Percentiles rank a stretch among this genome's conserved stretches.
These are phyloP conservation scores for Quercus glauca DNA, from an alignment of 306 rosid species.

Conservation along the genomic window DNA sequence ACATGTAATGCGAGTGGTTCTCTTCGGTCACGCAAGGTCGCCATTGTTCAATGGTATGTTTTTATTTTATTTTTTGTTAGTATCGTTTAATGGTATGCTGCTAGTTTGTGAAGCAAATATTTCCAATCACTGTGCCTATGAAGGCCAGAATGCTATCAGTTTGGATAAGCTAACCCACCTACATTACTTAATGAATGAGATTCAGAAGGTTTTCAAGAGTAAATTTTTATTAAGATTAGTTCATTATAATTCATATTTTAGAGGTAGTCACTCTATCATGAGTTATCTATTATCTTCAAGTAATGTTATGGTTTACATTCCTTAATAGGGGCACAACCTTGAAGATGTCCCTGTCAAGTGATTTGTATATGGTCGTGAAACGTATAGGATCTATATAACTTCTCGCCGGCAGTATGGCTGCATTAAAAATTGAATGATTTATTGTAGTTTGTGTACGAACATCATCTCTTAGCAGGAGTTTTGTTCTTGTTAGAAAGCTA, in stretches of 20 bases:
- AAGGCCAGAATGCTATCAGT: not conserved
- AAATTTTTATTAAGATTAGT: not conserved
- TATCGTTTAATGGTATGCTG: not conserved
- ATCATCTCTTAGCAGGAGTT: not conserved
- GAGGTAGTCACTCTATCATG: not conserved
- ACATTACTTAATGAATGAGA: not conserved
- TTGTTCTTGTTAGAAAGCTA: not conserved
- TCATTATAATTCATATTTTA: not conserved
- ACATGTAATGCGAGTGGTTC: constrained; percentile 73
- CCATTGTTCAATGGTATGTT: constrained; percentile 77
- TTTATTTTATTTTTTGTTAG: no score
- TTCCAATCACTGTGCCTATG: not conserved
- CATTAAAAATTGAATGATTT: not conserved
- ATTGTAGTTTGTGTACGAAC: not conserved
- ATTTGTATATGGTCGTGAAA: not conserved
- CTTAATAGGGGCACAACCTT: not conserved
- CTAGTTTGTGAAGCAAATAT: not conserved
- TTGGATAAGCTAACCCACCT: constrained; percentile 1
- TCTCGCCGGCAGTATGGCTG: not conserved
- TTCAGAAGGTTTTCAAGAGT: not conserved
- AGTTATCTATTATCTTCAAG: not conserved
- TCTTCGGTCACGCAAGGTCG: constrained; percentile 53
- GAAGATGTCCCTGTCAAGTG: not conserved
- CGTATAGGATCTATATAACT: not conserved
- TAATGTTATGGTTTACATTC: not conserved